Percentiles rank a stretch among this genome's conserved stretches.
Conservation (phyloP, 2,329 filamentous ascomycete genomes). For the Arthroderma sp. region DNA sequence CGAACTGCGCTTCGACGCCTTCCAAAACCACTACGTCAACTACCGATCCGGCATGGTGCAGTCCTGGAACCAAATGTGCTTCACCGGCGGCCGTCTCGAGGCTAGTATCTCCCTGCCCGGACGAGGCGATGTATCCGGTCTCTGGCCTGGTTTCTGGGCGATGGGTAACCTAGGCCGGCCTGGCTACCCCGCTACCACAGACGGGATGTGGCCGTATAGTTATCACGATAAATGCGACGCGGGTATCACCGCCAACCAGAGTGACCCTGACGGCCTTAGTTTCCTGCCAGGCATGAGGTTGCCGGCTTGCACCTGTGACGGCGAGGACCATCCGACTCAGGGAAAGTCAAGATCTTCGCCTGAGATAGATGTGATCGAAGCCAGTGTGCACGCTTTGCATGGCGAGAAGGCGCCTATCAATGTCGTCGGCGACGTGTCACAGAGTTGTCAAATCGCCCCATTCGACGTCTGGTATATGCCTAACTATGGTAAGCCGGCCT, state of each 20-base stretch:
- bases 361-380: conserved; percentile 62
- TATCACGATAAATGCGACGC: conserved; percentile 57
- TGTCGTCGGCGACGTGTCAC: conserved; percentile 51
- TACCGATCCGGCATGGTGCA: conserved; percentile 64
- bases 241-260: conserved; percentile 62
- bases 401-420: conserved; percentile 34
- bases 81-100: conserved; percentile 58
- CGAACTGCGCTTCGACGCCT: conserved; percentile 53
- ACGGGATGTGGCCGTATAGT: conserved; percentile 63
- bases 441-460: conserved; percentile 55
- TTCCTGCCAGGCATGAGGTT: conserved; percentile 58
- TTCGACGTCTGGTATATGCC: conserved; percentile 61
- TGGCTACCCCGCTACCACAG: conserved; percentile 57
- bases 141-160: conserved; percentile 66
- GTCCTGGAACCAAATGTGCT: conserved; percentile 62
- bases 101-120: conserved; percentile 59
- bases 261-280: conserved; percentile 53
- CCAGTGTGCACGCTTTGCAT: conserved; percentile 43
- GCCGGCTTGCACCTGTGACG: conserved; percentile 54
- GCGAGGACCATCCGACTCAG: conserved; percentile 52
- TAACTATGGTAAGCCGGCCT: conserved; percentile 36
- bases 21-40: conserved; percentile 52
- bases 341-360: conserved; percentile 55
- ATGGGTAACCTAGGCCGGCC: conserved; percentile 62
- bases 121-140: conserved; percentile 52